Conservation (phyloP, 805 yeast species). For the Cyberlindnera maclurae region DNA sequence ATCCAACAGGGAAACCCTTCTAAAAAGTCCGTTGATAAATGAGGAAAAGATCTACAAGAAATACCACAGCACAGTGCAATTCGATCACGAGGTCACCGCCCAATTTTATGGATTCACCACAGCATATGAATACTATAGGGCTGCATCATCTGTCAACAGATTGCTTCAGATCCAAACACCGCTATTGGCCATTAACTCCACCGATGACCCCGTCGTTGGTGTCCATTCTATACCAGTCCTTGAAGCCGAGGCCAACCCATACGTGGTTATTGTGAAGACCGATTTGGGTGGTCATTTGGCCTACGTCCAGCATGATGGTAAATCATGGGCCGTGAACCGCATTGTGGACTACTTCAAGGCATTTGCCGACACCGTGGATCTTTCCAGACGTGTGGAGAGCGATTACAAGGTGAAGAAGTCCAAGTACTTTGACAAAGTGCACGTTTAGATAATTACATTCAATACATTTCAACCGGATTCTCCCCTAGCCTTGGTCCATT, state of each 20-base stretch:
- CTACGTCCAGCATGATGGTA: conserved; percentile 35
- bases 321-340: conserved; percentile 42
- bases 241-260: conserved; percentile 51
- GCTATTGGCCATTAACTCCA: conserved; percentile 47
- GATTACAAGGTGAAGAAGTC: conserved; percentile 15
- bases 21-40: conserved; percentile 26
- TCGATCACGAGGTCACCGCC: conserved; percentile 58
- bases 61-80: conserved; percentile 39
- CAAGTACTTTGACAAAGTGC: conserved; percentile 15
- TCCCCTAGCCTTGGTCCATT: conserved; percentile 75
- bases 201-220: conserved; percentile 63
- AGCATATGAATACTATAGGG: conserved; percentile 56
- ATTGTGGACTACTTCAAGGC: conserved; percentile 33
- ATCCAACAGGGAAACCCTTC: conserved; percentile 33
- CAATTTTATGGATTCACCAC: conserved; percentile 55
- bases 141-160: conserved; percentile 55
- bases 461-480: conserved; percentile 47
- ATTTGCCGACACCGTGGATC: conserved; percentile 30
- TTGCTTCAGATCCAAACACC: conserved; percentile 55
- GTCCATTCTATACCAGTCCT: conserved; percentile 41
- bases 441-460: conserved; percentile 5
- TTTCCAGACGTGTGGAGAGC: conserved; percentile 10
- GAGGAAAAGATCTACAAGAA: conserved; percentile 31
- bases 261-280: conserved; percentile 47
- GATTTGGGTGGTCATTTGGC: conserved; percentile 71